phyloP scores from a whole-genome alignment of 2,329 filamentous ascomycete genomes.

The Fusarium caatingaense region DNA sequence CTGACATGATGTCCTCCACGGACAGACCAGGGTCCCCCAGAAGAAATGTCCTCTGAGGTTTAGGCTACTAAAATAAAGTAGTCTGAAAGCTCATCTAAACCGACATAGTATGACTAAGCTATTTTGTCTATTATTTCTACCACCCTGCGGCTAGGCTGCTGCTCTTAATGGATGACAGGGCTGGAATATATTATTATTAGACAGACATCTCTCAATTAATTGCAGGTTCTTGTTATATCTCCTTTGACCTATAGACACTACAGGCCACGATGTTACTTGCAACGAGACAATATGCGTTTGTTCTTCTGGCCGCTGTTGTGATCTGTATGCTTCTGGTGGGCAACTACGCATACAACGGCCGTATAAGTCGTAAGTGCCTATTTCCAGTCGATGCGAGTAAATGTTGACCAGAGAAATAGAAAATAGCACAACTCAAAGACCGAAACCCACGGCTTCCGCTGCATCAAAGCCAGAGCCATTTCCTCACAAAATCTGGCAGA shows the following conservation, averaged over 20 bases:
- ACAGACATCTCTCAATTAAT: background rate
- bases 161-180: background rate
- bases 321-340: slow-evolving; percentile 12
- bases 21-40: background rate
- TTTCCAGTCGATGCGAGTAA: background rate
- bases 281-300: slow-evolving; percentile 6
- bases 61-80: too few relatives aligned
- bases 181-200: slow-evolving; percentile 1
- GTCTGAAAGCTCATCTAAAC: too few relatives aligned
- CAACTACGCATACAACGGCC: slow-evolving; percentile 23
- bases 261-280: slow-evolving; percentile 2
- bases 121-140: background rate
- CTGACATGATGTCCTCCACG: background rate
- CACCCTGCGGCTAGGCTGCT: background rate
- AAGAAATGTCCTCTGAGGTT: too few relatives aligned
- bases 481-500: slow-evolving; percentile 49
- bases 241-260: background rate
- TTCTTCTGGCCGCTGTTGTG: slow-evolving; percentile 3
- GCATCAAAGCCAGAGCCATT: slow-evolving; percentile 12
- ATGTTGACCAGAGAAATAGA: slow-evolving; percentile 13
- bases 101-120: too few relatives aligned
- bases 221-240: background rate
- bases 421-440: background rate
- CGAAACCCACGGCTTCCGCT: background rate
- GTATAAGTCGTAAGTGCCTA: slow-evolving; percentile 9